Conservation (phyloP, 441 rosid genomes). For the Syzygium syzygioides region DNA sequence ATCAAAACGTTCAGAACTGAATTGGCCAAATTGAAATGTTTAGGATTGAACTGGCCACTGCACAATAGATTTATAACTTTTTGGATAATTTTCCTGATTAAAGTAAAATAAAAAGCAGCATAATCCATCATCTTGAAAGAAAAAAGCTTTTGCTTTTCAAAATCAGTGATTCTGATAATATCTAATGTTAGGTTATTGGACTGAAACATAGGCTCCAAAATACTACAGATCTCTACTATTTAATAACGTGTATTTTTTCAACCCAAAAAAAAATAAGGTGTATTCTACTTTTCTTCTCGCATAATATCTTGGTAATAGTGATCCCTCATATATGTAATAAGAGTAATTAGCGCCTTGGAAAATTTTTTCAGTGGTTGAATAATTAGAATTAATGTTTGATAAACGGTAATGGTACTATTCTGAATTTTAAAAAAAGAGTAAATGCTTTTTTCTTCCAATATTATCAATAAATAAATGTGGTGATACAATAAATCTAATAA, state of each 20-base stretch:
- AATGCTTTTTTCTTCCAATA: background rate
- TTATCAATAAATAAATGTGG: background rate
- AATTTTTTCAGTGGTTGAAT: background rate
- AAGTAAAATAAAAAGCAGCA: background rate
- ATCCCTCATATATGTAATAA: background rate
- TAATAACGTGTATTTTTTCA: background rate
- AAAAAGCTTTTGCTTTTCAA: background rate
- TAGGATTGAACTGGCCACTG: background rate
- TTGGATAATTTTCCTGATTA: background rate
- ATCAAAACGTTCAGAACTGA: background rate
- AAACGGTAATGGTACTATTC: background rate
- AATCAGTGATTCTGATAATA: background rate
- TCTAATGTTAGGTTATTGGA: background rate
- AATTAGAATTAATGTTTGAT: background rate
- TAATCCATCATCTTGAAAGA: background rate
- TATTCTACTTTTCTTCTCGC: background rate
- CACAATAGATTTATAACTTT: fast-evolving
- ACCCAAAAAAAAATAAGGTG: too few relatives aligned
- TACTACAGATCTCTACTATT: background rate
- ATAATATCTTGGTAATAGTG: background rate
- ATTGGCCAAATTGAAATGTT: background rate
- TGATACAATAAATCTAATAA: background rate
- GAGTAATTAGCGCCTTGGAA: background rate
- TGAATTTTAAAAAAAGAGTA: background rate
- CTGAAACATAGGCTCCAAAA: background rate